These are phyloP conservation scores for Fusarium gaditjirri DNA, from an alignment of 2,329 filamentous ascomycete species.

Conservation along the genomic window DNA sequence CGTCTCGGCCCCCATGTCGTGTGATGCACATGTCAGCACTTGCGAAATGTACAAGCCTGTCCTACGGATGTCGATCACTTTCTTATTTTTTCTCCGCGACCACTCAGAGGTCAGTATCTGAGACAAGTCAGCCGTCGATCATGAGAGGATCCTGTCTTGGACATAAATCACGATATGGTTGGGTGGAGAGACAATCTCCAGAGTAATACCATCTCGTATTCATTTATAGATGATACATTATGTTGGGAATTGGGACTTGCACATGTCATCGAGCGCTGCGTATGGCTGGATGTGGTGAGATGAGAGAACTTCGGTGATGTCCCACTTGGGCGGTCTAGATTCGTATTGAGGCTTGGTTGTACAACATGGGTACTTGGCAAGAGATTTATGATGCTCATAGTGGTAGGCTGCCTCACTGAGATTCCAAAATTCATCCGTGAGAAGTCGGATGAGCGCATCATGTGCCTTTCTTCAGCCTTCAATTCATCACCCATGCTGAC, in stretches of 20 bases:
- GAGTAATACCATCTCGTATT: conserved; percentile 16
- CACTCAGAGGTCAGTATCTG: not conserved
- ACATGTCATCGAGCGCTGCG: not conserved
- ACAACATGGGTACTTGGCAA: not conserved
- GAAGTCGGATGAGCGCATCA: not conserved
- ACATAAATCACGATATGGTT: conserved; percentile 8
- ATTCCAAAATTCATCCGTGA: accelerated
- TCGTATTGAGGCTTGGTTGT: not conserved
- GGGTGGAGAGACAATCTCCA: not conserved
- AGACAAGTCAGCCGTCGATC: conserved; percentile 19
- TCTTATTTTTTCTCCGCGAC: not conserved
- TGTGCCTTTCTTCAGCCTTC: not conserved
- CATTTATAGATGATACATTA: not conserved
- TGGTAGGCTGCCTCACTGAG: not conserved
- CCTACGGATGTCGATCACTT: not conserved
- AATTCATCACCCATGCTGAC: not conserved
- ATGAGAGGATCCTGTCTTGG: not conserved
- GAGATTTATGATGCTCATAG: not conserved
- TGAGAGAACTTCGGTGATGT: not conserved
- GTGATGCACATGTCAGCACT: conserved; percentile 27
- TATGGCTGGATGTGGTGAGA: not conserved
- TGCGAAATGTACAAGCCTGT: conserved; percentile 7
- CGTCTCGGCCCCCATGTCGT: not conserved
- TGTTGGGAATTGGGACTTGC: not conserved
- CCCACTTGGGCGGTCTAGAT: not conserved